A percentile compares a stretch with the other conserved stretches of the same genome.
Conservation (phyloP, 108 stramenopile genomes). For the Conticribra guillardii region DNA sequence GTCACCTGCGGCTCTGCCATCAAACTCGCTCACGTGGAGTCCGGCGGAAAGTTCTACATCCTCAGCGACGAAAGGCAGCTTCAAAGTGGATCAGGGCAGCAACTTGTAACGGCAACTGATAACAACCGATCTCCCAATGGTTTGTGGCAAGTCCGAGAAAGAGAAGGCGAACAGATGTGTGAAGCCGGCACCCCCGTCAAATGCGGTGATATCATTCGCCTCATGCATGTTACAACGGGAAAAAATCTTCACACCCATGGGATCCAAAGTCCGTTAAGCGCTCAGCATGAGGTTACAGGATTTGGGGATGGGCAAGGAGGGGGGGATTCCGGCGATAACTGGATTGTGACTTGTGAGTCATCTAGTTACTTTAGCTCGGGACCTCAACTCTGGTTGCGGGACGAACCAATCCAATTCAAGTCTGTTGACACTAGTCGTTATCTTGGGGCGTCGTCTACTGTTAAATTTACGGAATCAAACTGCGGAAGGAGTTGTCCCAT, state of each 20-base stretch:
- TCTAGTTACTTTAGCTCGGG: slow-evolving; percentile 2
- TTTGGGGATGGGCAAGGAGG: slow-evolving; percentile 76
- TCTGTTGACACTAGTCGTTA: slow-evolving; percentile 65
- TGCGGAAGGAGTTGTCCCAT: slow-evolving; percentile 89
- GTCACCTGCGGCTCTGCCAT: slow-evolving; percentile 86
- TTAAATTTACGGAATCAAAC: slow-evolving; percentile 74
- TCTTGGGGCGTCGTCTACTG: slow-evolving; percentile 58
- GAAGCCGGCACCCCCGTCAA: slow-evolving; percentile 55
- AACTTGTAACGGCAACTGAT: slow-evolving; percentile 69
- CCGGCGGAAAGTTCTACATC: slow-evolving; percentile 47
- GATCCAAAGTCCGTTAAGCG: slow-evolving; percentile 58
- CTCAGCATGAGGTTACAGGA: slow-evolving; percentile 84
- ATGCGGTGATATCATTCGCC: slow-evolving; percentile 65
- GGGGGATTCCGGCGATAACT: slow-evolving; percentile 84
- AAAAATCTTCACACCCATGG: slow-evolving; percentile 81
- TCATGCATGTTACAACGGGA: slow-evolving; percentile 69
- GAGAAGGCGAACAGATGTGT: slow-evolving; percentile 41
- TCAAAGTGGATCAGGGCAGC: slow-evolving; percentile 68
- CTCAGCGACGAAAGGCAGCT: slow-evolving; percentile 43
- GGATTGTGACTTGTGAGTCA: slow-evolving; percentile 63
- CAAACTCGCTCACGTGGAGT: slow-evolving; percentile 76
- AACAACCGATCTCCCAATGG: slow-evolving; percentile 50
- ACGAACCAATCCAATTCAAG: slow-evolving; percentile 47
- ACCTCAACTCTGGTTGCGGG: slow-evolving; percentile 66
- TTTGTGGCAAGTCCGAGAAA: slow-evolving; percentile 81